Evolutionary conservation across 768 basidiomycete species (phyloP).

Genomic region (Phaeotremella fagi): DNA sequence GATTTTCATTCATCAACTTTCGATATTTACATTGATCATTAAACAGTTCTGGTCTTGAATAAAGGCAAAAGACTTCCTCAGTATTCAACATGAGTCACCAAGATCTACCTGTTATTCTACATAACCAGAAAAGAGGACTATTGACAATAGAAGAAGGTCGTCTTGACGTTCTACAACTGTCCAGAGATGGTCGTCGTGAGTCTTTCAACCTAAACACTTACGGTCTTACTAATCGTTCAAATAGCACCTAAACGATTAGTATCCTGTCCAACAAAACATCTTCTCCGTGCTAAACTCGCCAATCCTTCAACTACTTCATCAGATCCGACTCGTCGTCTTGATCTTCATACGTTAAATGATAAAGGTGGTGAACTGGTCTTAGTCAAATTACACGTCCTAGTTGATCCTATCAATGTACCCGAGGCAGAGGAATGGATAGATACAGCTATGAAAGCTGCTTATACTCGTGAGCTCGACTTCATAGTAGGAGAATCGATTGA

Average conservation of each 20-base stretch:
- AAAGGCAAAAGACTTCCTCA: not conserved
- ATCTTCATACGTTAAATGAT: conserved; percentile 23
- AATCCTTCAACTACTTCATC: not conserved
- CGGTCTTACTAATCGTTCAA: not conserved
- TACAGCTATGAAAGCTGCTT: conserved; percentile 23
- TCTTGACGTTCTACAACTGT: conserved; percentile 38
- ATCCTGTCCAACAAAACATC: conserved; percentile 21
- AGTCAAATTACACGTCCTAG: conserved; percentile 34
- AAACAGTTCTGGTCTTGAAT: not conserved
- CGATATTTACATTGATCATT: not conserved
- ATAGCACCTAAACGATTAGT: conserved; percentile 39
- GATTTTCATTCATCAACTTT: too few relatives aligned
- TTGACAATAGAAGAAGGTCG: conserved; percentile 39
- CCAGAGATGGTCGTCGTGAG: conserved; percentile 39
- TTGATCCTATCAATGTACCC: conserved; percentile 28
- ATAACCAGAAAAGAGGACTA: conserved; percentile 38
- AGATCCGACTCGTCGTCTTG: conserved; percentile 21
- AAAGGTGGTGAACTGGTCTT: conserved; percentile 18
- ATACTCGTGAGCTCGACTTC: conserved; percentile 20
- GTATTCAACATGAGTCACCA: conserved; percentile 16
- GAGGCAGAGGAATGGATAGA: conserved; percentile 38
- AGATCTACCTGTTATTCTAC: conserved; percentile 38
- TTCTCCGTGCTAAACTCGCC: conserved; percentile 23
- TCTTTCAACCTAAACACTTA: not conserved
- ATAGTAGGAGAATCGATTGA: too few relatives aligned